Conservation (phyloP, 2,329 filamentous ascomycete species). For the Fusarium cicatricum region DNA sequence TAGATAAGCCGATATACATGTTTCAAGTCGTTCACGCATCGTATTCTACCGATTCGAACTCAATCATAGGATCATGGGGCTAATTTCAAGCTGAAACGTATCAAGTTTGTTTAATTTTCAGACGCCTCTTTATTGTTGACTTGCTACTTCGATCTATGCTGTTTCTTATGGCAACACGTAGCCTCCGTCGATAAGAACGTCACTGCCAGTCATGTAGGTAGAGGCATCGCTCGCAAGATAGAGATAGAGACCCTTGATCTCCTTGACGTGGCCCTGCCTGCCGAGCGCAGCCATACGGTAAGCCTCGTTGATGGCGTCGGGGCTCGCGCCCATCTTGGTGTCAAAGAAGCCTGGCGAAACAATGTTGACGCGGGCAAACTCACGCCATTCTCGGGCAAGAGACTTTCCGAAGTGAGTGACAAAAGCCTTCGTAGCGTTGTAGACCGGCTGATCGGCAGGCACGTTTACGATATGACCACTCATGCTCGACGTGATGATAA, state of each 20-base stretch:
- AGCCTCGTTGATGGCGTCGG: constrained; percentile 54
- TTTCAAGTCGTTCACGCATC: too few relatives aligned
- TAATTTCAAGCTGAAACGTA: too few relatives aligned
- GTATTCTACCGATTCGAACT: too few relatives aligned
- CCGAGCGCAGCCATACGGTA: constrained; percentile 60
- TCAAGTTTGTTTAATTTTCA: too few relatives aligned
- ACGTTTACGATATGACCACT: constrained; percentile 59
- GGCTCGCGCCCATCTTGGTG: constrained; percentile 59
- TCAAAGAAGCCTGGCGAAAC: constrained; percentile 59
- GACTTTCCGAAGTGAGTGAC: constrained; percentile 63
- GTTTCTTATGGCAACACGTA: constrained; percentile 19
- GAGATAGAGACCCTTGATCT: constrained; percentile 68
- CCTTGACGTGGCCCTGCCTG: constrained; percentile 69
- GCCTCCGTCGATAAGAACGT: constrained; percentile 29
- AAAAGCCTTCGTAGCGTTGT: constrained; percentile 63
- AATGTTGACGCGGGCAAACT: constrained; percentile 64
- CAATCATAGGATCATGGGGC: too few relatives aligned
- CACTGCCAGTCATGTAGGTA: constrained; percentile 32
- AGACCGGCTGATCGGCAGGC: constrained; percentile 61
- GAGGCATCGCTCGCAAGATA: constrained; percentile 60
- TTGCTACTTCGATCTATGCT: background rate
- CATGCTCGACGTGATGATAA: constrained; percentile 62
- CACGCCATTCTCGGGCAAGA: constrained; percentile 62
- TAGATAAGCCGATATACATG: too few relatives aligned
- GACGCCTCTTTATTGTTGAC: too few relatives aligned